Base-by-base conservation (phyloP, 2,329 filamentous ascomycete genomes). In the Aureobasidium sp. region DNA sequence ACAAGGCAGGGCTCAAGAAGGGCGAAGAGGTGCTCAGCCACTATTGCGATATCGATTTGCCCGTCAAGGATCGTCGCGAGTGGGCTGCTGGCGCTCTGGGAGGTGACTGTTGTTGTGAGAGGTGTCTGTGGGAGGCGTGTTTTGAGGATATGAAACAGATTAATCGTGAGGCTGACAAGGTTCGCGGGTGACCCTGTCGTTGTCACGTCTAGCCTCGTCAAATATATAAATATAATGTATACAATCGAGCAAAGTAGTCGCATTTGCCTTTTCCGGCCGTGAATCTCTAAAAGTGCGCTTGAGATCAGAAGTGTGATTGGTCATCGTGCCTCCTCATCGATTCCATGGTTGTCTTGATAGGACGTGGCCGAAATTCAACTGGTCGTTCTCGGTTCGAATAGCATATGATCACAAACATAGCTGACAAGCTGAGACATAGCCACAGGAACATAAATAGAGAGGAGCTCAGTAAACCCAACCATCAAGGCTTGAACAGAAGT, bases 11-110 rank as follows among this genome's bases (percentile, higher is more conserved):
- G 0, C 85, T 97, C 66, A 84, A 79, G 67, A 83, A 83, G 55
- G 92, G 88, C 5, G 85, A 95, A 63, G 93, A 99, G 77, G 85
- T 97, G 46, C 73, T 95, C 64, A 95, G 91, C 70, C 93, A 97
- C 74, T 99, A 99, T 72, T 96, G 92, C 71, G 94, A 97, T 75
- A 81, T 96, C 57, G 79, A 83, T 21, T 71, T 97, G 62, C 80
- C 83, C 0, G 91, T 96, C 2, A 82, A 86, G 65, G 83, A 94
- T 70, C 82, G 94, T 61, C 83, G 94, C 63, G 92, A 95, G 68
- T 96, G 93, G 91, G 90, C 92, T 4, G 78, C 80, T 49, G 94
- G 93, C 5, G 92, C 90, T 62, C 77, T 99, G 57, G 94, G 94
- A 0, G 94, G 94, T 0, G 85, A 84, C 74, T 99, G 94, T 75